Conservation (phyloP, 176 grass and related monocot species). For the Paspalum notatum region DNA sequence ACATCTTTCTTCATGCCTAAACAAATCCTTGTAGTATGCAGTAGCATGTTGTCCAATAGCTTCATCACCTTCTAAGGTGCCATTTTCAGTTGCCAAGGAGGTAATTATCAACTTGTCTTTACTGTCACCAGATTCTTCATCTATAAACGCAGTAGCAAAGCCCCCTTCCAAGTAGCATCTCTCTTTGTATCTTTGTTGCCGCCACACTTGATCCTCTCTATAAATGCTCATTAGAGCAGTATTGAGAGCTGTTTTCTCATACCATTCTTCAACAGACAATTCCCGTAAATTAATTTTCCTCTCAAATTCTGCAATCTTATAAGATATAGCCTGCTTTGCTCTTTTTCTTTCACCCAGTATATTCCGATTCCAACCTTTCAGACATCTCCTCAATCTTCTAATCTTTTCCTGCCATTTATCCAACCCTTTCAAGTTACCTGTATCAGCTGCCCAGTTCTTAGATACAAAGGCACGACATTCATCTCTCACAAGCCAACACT, state of each 20-base stretch:
- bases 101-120: background rate
- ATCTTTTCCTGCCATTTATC: slow-evolving; percentile 31
- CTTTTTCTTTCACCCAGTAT: slow-evolving; percentile 13
- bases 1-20: background rate
- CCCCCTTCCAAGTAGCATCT: slow-evolving; percentile 16
- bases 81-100: slow-evolving; percentile 16
- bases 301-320: slow-evolving; percentile 22
- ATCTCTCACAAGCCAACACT: slow-evolving; percentile 18
- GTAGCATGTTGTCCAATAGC: slow-evolving; percentile 8
- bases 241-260: slow-evolving; percentile 2
- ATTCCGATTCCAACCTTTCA: slow-evolving; percentile 18
- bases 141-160: background rate
- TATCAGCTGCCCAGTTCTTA: slow-evolving; percentile 3
- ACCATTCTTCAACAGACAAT: slow-evolving; percentile 18
- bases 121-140: background rate
- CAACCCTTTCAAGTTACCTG: background rate
- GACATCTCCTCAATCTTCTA: slow-evolving; percentile 1
- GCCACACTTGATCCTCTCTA: slow-evolving; percentile 11
- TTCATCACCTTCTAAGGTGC: slow-evolving; percentile 3
- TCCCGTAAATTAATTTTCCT: background rate
- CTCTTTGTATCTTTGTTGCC: slow-evolving; percentile 2
- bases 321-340: background rate
- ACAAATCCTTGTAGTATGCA: slow-evolving; percentile 11
- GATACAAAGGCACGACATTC: background rate
- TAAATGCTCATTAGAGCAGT: background rate